phyloP scores from a whole-genome alignment of 441 rosid species.

The Erodium moschatum region DNA sequence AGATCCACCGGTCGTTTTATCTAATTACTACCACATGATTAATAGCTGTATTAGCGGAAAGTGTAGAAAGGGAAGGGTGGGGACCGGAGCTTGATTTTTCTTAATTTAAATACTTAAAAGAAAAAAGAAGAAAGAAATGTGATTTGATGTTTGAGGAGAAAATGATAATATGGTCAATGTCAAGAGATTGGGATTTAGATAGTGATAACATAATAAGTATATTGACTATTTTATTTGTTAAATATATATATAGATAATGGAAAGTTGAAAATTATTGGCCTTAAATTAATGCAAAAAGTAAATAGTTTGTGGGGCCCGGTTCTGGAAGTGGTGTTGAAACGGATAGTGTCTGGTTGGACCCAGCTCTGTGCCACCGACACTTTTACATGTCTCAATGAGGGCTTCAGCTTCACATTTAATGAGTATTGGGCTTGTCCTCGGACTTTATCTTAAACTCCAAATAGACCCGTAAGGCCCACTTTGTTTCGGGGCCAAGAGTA shows the following conservation, averaged over 20 bases:
- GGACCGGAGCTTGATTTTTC: not conserved
- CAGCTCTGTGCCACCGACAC: not conserved
- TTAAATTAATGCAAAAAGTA: not conserved
- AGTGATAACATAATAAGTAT: not conserved
- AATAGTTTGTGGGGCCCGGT: not conserved
- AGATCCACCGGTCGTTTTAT: not conserved
- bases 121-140: not conserved
- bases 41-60: too few species aligned
- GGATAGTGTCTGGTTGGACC: not conserved
- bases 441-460: too few species aligned
- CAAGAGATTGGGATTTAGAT: not conserved
- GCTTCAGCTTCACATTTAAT: not conserved
- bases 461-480: too few species aligned
- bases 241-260: too few species aligned
- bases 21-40: not conserved
- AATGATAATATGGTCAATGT: not conserved
- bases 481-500: too few species aligned
- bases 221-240: too few species aligned
- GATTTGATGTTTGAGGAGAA: not conserved
- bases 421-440: too few species aligned
- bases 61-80: too few species aligned
- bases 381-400: not conserved
- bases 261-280: too few species aligned
- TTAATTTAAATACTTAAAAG: too few species aligned
- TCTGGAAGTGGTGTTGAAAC: not conserved